Evolutionary conservation across 208 protist genomes (phyloP).

Genomic region (Strigomonas culicis): DNA sequence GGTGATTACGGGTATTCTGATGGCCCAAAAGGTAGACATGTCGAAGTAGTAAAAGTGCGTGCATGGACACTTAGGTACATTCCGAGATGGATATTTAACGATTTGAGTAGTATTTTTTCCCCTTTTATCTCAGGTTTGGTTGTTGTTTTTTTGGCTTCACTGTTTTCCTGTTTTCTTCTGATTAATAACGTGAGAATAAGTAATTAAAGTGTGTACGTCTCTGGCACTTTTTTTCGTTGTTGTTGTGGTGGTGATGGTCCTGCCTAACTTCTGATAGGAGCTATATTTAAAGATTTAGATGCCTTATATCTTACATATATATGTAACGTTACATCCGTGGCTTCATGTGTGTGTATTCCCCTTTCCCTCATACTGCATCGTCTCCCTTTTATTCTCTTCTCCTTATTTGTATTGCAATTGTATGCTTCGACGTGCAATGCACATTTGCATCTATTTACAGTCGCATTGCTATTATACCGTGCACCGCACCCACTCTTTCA

Average conservation of each 20-base stretch:
- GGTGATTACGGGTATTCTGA: conserved; percentile 97
- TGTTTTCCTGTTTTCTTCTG: neutral
- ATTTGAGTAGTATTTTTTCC: conserved; percentile 2
- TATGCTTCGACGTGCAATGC: neutral
- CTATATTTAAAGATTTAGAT: too few relatives aligned
- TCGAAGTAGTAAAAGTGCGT: conserved; percentile 16
- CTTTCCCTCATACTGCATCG: too few relatives aligned
- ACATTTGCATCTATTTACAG: neutral
- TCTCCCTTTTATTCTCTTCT: conserved; percentile 8
- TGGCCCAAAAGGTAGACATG: conserved; percentile 88
- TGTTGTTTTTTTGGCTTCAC: conserved; percentile 8
- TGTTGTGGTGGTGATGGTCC: too few relatives aligned
- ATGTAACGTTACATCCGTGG: too few relatives aligned
- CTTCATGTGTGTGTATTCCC: too few relatives aligned
- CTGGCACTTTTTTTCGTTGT: neutral
- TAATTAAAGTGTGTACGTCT: too few relatives aligned
- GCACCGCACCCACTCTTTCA: too few relatives aligned
- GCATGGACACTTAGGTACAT: too few relatives aligned
- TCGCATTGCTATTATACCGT: neutral
- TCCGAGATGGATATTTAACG: too few relatives aligned
- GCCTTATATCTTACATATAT: too few relatives aligned
- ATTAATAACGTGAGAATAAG: too few relatives aligned
- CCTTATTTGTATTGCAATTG: neutral
- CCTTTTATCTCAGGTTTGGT: neutral
- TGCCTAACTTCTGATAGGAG: too few relatives aligned